phyloP scores from a whole-genome alignment of 176 grass and related monocot genomes.

The Lolium rigidum region DNA sequence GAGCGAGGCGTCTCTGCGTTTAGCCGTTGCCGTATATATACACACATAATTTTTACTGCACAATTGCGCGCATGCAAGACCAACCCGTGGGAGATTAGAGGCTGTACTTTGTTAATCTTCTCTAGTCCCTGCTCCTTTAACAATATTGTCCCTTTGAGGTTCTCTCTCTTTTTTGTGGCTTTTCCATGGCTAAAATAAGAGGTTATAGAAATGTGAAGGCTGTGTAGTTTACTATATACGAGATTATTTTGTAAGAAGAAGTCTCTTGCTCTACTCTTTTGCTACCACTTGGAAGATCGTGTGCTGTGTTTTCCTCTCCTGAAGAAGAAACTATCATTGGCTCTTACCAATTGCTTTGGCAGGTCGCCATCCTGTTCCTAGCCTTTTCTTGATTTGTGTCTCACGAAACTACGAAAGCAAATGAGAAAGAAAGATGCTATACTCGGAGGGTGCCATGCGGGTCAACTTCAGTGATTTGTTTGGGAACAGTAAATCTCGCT shows the following conservation, averaged over 20 bases:
- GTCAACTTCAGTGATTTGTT: slow-evolving; percentile 39
- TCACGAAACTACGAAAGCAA: slow-evolving; percentile 50
- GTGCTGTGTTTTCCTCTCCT: background rate
- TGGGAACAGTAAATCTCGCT: background rate
- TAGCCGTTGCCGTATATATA: slow-evolving; percentile 35
- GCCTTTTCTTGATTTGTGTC: slow-evolving; percentile 53
- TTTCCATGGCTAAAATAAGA: slow-evolving; percentile 47
- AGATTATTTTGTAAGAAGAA: slow-evolving; percentile 40
- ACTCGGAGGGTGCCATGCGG: background rate
- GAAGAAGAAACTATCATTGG: slow-evolving; percentile 33
- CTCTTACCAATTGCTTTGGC: slow-evolving; percentile 39
- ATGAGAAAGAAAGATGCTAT: slow-evolving; percentile 5
- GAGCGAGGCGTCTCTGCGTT: slow-evolving; percentile 22
- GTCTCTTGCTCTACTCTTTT: slow-evolving; percentile 21
- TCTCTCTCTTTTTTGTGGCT: slow-evolving; percentile 14
- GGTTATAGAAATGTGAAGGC: slow-evolving; percentile 43
- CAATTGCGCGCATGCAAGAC: background rate
- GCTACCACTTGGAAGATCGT: background rate
- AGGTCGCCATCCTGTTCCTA: slow-evolving; percentile 36
- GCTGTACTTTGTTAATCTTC: slow-evolving; percentile 47
- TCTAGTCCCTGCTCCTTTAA: slow-evolving; percentile 47
- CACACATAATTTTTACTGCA: slow-evolving; percentile 29
- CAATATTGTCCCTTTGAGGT: background rate
- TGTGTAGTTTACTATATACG: slow-evolving; percentile 20
- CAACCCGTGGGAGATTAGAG: slow-evolving; percentile 44